Percentiles rank a stretch among this genome's conserved stretches.
phyloP scores from a whole-genome alignment of 306 rosid genomes.

The Gynostemma pentaphyllum region DNA sequence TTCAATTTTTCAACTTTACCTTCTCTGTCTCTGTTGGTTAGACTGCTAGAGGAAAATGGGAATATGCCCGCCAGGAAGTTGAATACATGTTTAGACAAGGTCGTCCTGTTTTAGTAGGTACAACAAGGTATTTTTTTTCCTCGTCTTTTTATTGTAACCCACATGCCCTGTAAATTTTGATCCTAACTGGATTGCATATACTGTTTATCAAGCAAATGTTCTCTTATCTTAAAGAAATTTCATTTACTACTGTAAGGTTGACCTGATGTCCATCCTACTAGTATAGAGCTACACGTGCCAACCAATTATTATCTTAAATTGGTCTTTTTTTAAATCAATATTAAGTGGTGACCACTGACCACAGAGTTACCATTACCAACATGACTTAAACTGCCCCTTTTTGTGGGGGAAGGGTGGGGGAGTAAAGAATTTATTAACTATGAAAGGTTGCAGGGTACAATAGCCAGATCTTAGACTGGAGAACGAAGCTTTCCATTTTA shows the following conservation, averaged over 20 bases:
- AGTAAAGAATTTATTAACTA: too few species aligned
- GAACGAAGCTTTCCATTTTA: too few species aligned
- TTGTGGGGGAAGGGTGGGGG: too few species aligned
- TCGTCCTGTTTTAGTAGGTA: constrained; percentile 93
- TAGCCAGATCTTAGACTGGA: too few species aligned
- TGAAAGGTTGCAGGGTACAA: too few species aligned
- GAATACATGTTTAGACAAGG: constrained; percentile 84
- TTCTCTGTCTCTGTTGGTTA: constrained; percentile 19
- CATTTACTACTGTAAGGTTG: not conserved
- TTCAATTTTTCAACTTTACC: constrained; percentile 14
- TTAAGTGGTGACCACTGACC: not conserved
- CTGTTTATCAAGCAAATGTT: not conserved
- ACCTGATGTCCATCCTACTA: not conserved
- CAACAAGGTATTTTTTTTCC: constrained; percentile 57
- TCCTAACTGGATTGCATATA: not conserved
- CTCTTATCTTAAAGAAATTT: not conserved
- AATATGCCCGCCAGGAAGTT: constrained; percentile 83
- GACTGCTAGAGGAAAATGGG: constrained; percentile 98
- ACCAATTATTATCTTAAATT: not conserved
- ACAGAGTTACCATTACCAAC: not conserved
- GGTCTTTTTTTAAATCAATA: not conserved
- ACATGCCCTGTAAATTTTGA: not conserved
- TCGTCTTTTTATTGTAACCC: not conserved
- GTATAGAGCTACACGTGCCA: not conserved
- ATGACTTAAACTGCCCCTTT: too few species aligned